phyloP scores from a whole-genome alignment of 1,139 yeast genomes.

The Debaryomycetaceae sp. region DNA sequence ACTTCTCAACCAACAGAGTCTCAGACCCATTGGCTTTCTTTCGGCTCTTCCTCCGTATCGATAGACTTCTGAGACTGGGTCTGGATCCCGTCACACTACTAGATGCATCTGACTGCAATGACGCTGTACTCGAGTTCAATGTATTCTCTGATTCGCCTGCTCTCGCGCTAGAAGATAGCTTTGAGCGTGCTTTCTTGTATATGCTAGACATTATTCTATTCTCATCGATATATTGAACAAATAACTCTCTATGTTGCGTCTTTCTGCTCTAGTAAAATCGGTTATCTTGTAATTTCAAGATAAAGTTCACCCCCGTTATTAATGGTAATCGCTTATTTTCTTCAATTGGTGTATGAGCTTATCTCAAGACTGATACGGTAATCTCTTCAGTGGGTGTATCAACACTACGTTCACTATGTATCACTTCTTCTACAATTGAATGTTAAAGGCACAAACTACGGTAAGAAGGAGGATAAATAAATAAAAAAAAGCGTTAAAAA shows the following conservation, averaged over 20 bases:
- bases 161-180: conserved; percentile 1
- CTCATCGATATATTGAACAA: neutral
- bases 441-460: neutral
- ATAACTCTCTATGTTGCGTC: too few relatives aligned
- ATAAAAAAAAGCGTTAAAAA: too few relatives aligned
- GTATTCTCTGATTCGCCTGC: neutral
- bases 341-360: too few relatives aligned
- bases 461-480: neutral
- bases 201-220: conserved; percentile 4
- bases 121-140: neutral
- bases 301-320: neutral
- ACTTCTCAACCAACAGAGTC: neutral
- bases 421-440: too few relatives aligned
- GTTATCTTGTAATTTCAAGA: neutral
- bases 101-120: neutral
- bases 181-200: conserved; percentile 4
- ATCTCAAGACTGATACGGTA: too few relatives aligned
- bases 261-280: neutral
- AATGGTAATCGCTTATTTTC: too few relatives aligned
- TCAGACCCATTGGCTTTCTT: neutral
- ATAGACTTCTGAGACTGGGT: neutral
- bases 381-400: too few relatives aligned
- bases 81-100: neutral
- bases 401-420: too few relatives aligned
- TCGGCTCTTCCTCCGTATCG: neutral